Evolutionary conservation across 139 green algal genomes (phyloP).

Genomic region (Auxenochlorella pyrenoidosa): DNA sequence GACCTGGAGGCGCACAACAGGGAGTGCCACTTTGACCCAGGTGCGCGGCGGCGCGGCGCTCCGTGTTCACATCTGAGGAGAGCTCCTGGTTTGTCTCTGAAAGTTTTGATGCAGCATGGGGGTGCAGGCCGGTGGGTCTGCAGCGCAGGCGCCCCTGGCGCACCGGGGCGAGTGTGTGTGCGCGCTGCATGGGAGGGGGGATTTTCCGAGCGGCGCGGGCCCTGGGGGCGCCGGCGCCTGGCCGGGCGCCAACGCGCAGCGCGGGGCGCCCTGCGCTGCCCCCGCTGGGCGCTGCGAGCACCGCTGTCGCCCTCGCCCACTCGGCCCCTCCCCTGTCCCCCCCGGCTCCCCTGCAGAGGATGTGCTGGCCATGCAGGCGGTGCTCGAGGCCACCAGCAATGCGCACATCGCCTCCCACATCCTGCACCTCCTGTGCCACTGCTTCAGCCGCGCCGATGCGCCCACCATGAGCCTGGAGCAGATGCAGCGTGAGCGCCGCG

Average conservation of each 20-base stretch:
- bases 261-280: no score
- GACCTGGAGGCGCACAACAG: conserved; percentile 42
- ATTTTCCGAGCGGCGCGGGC: no score
- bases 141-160: no score
- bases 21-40: conserved; percentile 4
- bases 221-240: no score
- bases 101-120: no score
- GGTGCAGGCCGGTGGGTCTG: no score
- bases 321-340: background rate
- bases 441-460: background rate
- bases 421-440: conserved; percentile 38
- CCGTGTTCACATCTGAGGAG: no score
- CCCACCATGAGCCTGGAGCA: conserved; percentile 8
- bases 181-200: no score
- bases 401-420: conserved; percentile 33
- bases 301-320: background rate
- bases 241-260: no score
- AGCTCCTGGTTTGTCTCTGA: no score
- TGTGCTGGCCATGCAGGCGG: conserved; percentile 6
- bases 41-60: background rate
- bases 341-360: conserved; percentile 9
- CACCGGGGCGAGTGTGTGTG: no score
- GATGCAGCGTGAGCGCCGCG: conserved; percentile 16
- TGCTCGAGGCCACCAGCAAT: conserved; percentile 35
- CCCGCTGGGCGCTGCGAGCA: no score